Evolutionary conservation across 257 asterid genomes (phyloP), one percentile per base, ranked within the genome.

Genomic region (Nicotiana benthamiana): DNA sequence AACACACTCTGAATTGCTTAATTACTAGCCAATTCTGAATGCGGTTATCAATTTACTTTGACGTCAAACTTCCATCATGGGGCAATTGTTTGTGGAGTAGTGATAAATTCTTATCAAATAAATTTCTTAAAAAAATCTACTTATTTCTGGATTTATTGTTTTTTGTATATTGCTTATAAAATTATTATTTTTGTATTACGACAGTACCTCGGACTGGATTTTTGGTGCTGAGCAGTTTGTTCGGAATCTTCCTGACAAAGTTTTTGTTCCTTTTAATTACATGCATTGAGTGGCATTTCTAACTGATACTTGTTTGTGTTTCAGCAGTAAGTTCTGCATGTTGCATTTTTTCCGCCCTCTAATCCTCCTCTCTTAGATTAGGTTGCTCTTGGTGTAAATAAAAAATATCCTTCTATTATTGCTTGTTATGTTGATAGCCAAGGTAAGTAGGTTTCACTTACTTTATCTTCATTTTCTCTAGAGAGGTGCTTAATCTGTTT

Each of bases 181-280:
- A 7, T 28, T 62, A 6, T 9, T 54, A 62, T 28, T n/a, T 53
- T 61, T 80, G 9, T 79, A 46, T 79, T 15, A 30, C 70, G 76
- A 87, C 97, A 96, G 99, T 90, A 87, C 91, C 52, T 83, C 91
- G 0, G 93, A 96, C 86, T 96, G 99, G 98, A 92, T 88, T 83
- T 96, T 88, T 72, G 98, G 89, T 12, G 97, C 99, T 1, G 94
- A 93, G 83, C 92, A 89, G 86, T 92, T 96, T 86, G 94, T 94
- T 52, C 84, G 87, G 87, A 83, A n/a, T 80, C 97, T 92, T 75
- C 91, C 97, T 4, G 98, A 93, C 84, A 94, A 89, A 88, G 95
- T 96, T 67, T 91, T 82, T 68, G 99, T 93, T 85, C 98, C 93
- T 87, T 90, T 98, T 96, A 88, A 91, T 98, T 83, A 22, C 74